Base-by-base conservation (phyloP, 78 protist genomes). In the Salpingoeca rosetta region DNA sequence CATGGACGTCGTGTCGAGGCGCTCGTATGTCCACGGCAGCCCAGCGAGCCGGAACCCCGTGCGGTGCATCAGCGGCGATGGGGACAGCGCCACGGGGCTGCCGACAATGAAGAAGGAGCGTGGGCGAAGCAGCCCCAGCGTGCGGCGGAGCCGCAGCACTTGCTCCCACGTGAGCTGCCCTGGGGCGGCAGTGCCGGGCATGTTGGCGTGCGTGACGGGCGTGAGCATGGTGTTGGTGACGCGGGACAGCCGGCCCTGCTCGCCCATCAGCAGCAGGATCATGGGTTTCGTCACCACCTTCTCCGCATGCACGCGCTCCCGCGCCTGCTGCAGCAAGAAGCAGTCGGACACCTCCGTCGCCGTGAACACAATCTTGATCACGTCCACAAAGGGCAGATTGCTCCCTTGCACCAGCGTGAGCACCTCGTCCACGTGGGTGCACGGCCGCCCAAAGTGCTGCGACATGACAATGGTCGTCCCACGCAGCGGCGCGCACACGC, bases 101-200 rank as follows among this genome's bases (percentile, higher is more conserved):
- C 94, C 94, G 28, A 89, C 41, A 37, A 89, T 78, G 35, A 0
- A 43, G 72, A 43, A 84, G 57, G 2, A 45, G 40, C 45, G 39
- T 17, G 51, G n/a, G 0, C 89, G 94, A 38, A 84, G 31, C 86
- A 85, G 43, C 44, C 88, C 90, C n/a, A 86, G 35, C 76, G 27
- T 57, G 31, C 28, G 3, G 25, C 90, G 80, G 26, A 88, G 80
- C 77, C 35, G 41, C 56, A 65, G 44, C n/a, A 91, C 3, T 28
- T 87, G 75, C 43, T 24, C 41, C 76, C 83, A 82, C 43, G 85
- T 12, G 42, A 92, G 88, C 88, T 92, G 94, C 0, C 94, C 94
- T 0, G 94, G 94, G 39, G 94, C 94, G 11, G 92, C 94, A 26
- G 25, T 72, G 44, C 27, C 82, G 31, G 92, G 90, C 76, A 88